Percentiles rank a stretch among this genome's conserved stretches.
Conservation (phyloP, 2,329 filamentous ascomycete species). For the Trichoderma arundinaceum region DNA sequence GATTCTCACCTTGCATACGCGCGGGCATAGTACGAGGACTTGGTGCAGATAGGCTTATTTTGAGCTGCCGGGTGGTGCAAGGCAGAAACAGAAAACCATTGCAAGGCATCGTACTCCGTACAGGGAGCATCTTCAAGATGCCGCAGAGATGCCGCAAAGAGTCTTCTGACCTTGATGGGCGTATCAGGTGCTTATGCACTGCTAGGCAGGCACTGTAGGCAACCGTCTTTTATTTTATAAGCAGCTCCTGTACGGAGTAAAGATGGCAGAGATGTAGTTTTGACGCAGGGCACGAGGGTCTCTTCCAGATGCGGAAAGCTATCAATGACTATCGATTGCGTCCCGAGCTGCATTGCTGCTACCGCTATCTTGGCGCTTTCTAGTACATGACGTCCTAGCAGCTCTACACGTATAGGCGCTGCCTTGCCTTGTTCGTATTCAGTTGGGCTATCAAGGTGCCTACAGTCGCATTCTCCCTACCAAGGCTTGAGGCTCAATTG, state of each 20-base stretch:
- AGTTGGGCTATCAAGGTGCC: too few species aligned
- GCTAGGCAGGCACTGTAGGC: too few species aligned
- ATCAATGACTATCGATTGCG: neutral
- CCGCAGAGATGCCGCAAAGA: too few species aligned
- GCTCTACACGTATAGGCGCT: too few species aligned
- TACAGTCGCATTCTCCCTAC: too few species aligned
- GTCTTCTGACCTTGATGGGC: neutral
- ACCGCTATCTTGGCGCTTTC: neutral
- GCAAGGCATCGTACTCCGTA: neutral
- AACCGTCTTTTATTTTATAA: too few species aligned
- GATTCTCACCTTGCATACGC: slow-evolving; percentile 8
- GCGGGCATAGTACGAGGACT: slow-evolving; percentile 3
- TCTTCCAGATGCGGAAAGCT: neutral
- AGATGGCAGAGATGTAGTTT: neutral
- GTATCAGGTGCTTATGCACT: neutral
- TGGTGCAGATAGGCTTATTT: slow-evolving; percentile 6
- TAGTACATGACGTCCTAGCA: too few species aligned
- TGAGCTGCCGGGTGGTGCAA: slow-evolving; percentile 5
- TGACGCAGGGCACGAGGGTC: slow-evolving; percentile 9
- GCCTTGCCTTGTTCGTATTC: too few species aligned
- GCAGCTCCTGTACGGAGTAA: neutral
- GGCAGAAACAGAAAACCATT: slow-evolving; percentile 6
- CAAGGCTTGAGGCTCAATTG: too few species aligned
- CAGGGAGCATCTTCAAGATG: neutral
- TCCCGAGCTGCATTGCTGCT: neutral